Conservation (phyloP, 139 green algal species). For the Tetratostichococcus sp. region DNA sequence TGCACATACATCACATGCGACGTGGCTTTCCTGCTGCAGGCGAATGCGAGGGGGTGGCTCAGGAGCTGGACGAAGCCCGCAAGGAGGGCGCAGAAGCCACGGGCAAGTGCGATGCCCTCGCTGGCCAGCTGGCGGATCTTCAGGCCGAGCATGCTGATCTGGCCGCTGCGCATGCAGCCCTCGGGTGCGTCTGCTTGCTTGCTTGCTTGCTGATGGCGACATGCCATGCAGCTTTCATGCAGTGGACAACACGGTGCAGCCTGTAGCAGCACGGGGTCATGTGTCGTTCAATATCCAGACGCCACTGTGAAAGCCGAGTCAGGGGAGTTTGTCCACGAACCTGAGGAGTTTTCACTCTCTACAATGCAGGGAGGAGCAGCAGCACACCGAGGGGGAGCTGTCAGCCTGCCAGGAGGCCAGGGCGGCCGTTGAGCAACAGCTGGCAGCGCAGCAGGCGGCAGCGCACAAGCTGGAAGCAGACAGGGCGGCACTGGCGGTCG, state of each 20-base stretch:
- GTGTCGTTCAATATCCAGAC: no score
- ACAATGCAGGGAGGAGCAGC: conserved; percentile 29
- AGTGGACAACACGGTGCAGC: no score
- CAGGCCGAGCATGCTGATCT: conserved; percentile 17
- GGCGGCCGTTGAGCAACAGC: conserved; percentile 26
- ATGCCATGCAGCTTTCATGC: no score
- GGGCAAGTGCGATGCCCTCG: conserved; percentile 28
- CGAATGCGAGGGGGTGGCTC: conserved; percentile 21
- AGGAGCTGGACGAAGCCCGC: conserved; percentile 21
- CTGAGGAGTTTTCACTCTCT: no score
- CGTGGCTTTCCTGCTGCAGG: conserved; percentile 21
- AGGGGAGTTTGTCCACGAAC: no score
- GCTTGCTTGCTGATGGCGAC: no score
- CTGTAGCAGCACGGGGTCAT: no score
- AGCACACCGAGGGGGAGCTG: conserved; percentile 33
- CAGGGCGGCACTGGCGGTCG: conserved; percentile 21
- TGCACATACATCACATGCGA: no score
- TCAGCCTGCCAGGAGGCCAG: conserved; percentile 29
- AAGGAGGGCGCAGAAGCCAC: conserved; percentile 18
- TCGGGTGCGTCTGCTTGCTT: background rate
- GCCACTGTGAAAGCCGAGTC: no score
- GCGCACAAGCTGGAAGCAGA: conserved; percentile 13
- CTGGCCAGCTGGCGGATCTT: conserved; percentile 10
- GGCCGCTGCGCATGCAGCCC: background rate
- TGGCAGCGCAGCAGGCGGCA: conserved; percentile 25